Base-by-base conservation (phyloP, 2,329 filamentous ascomycete species). In the Aureobasidium uvarum region DNA sequence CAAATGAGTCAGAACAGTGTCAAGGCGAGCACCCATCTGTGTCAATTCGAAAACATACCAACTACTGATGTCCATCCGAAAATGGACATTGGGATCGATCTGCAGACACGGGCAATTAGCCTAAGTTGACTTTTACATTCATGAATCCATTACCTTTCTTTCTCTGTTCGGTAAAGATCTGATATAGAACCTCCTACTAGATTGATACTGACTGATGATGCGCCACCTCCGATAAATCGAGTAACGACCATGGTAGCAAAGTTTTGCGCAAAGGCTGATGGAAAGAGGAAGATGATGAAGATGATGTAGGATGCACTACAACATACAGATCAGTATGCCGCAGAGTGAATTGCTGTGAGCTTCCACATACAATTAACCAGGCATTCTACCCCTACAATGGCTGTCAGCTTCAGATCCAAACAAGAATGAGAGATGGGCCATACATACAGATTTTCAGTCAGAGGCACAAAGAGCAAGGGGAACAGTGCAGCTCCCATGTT, bases 401-500 rank as follows among this genome's bases (percentile, higher is more conserved):
- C 20, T 25, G 36, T 56, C 14, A 56, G 52, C 52, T 56, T 25
- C 6, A 7, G 1, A 13, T 41, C 20, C 5, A 16, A n/a, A n/a
- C 20, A 41, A 20, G 23, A 38, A 13, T 23, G 11, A 54, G 1
- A 41, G 18, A 3, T 1, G 20, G 7, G 5, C 3, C 52, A 3
- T 41, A 56, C 16, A 69, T 56, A 56, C 16, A 69, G 70, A 43
- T 70, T 72, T 52, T 75, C 74, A 33, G 74, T 73, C 52, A 75
- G 25, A 0, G 73, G 74, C 1, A 75, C 71, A 39, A 72, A 72
- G 23, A 74, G 41, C 31, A 75, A 54, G 1, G 74, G 72, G 25
- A 71, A 70, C 5, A 74, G 31, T 5, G 71, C 72, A 16, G 72
- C 73, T 25, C 73, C 74, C 39, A 74, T 65, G n/a, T 73, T 74